These are phyloP conservation scores for Podaxis sp. DNA, from an alignment of 768 basidiomycete species.

Conservation along the genomic window DNA sequence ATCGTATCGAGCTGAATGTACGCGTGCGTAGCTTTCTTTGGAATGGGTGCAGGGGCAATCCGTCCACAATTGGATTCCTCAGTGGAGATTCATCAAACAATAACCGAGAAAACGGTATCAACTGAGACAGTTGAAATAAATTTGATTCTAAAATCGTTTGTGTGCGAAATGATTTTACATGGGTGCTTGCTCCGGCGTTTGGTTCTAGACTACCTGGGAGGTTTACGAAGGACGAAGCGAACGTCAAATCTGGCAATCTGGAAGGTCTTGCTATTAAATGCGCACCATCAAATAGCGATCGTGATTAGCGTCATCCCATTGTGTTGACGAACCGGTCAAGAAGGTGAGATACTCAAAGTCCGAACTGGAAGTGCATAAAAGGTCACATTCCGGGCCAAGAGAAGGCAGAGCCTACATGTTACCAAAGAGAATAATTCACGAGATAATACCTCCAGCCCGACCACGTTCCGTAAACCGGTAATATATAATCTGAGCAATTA, in stretches of 20 bases:
- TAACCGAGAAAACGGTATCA: not conserved
- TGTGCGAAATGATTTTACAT: no score
- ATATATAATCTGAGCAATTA: slow-evolving; percentile 12
- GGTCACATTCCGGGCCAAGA: not conserved
- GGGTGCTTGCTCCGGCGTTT: no score
- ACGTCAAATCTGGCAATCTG: no score
- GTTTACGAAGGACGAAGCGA: no score
- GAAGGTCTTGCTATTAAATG: no score
- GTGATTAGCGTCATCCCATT: no score
- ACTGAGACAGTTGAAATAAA: no score
- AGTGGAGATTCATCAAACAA: slow-evolving; percentile 12
- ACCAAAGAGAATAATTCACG: not conserved
- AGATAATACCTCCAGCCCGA: not conserved
- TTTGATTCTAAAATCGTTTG: no score
- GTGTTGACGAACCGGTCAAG: no score
- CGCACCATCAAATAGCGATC: no score
- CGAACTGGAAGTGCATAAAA: not conserved
- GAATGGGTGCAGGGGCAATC: slow-evolving; percentile 5
- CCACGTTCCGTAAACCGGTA: slow-evolving; percentile 6
- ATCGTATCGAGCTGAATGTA: not conserved
- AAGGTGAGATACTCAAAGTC: no score
- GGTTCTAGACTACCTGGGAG: no score
- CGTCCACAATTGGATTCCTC: slow-evolving; percentile 7
- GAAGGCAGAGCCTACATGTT: not conserved
- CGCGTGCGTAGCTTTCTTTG: not conserved